These are phyloP conservation scores for Geotrichum ghanense DNA, from an alignment of 805 yeast genomes.

Conservation along the genomic window DNA sequence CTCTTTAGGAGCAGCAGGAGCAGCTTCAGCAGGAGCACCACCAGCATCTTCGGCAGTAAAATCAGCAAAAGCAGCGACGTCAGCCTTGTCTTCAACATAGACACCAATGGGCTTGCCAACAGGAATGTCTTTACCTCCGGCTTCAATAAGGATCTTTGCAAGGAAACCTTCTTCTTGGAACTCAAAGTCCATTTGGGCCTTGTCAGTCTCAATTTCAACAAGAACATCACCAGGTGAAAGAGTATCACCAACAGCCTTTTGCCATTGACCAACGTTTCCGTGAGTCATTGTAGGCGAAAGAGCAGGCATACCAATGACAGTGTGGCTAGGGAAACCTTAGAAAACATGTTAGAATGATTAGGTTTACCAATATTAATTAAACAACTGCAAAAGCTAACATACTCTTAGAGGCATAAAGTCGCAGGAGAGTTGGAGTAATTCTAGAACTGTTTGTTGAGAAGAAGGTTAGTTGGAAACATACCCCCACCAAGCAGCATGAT, in stretches of 20 bases:
- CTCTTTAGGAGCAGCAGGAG: conserved; percentile 25
- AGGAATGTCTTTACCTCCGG: conserved; percentile 81
- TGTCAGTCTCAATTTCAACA: conserved; percentile 96
- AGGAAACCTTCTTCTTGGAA: conserved; percentile 93
- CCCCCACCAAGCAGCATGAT: background rate
- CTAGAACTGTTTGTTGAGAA: conserved; percentile 3
- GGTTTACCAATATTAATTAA: background rate
- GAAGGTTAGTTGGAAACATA: background rate
- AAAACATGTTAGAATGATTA: background rate
- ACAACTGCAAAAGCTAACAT: conserved; percentile 6
- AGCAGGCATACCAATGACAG: conserved; percentile 95
- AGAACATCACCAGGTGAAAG: conserved; percentile 86
- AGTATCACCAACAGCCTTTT: conserved; percentile 79
- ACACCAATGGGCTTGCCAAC: conserved; percentile 96
- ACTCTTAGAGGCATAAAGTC: conserved; percentile 29
- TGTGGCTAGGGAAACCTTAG: conserved; percentile 59
- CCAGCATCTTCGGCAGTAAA: conserved; percentile 80
- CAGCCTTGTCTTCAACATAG: conserved; percentile 76
- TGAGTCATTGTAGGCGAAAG: conserved; percentile 99
- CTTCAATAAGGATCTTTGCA: conserved; percentile 76
- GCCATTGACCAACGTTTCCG: conserved; percentile 86
- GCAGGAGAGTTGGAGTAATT: conserved; percentile 16
- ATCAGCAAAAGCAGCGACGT: conserved; percentile 78
- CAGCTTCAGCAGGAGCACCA: conserved; percentile 36
- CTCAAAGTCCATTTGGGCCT: conserved; percentile 96